phyloP scores from a whole-genome alignment of 2,329 filamentous ascomycete species.

The Fusarium sp. region DNA sequence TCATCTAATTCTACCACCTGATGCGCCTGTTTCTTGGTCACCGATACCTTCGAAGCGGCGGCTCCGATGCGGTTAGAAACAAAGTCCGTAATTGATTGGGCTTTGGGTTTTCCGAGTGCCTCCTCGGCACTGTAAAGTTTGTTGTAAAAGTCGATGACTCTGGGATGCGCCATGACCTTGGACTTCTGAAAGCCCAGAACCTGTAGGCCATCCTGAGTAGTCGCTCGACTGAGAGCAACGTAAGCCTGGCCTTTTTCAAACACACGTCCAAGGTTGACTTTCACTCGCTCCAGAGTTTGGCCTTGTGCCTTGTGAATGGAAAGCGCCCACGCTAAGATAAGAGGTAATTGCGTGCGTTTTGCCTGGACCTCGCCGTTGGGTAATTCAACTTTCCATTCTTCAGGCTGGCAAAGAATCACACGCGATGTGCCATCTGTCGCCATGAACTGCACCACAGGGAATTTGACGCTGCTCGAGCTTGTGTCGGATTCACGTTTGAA shows the following conservation, averaged over 20 bases:
- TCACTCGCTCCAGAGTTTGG: conserved; percentile 92
- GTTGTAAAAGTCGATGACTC: conserved; percentile 87
- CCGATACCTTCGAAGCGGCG: conserved; percentile 25
- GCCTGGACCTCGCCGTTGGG: conserved; percentile 95
- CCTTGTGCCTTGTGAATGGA: conserved; percentile 99
- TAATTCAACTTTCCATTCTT: conserved; percentile 97
- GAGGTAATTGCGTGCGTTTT: conserved; percentile 82
- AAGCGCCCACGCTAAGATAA: conserved; percentile 96
- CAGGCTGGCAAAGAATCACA: conserved; percentile 81
- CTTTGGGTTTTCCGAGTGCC: conserved; percentile 52
- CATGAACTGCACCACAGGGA: conserved; percentile 87
- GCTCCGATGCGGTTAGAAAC: conserved; percentile 53
- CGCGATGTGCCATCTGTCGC: conserved; percentile 76
- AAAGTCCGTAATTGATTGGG: conserved; percentile 57
- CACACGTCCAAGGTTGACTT: conserved; percentile 90
- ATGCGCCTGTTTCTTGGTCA: conserved; percentile 33
- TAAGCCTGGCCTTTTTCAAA: conserved; percentile 99
- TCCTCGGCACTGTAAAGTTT: conserved; percentile 82
- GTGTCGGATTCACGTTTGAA: conserved; percentile 60
- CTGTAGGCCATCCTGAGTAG: conserved; percentile 86
- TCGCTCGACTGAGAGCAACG: conserved; percentile 93
- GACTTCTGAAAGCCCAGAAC: conserved; percentile 88
- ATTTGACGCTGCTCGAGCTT: conserved; percentile 69
- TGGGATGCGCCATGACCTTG: conserved; percentile 94
- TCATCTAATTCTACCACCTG: conserved; percentile 59